A percentile compares a stretch with the other conserved stretches of the same genome.
Evolutionary conservation across 2,329 filamentous ascomycete species (phyloP).

Genomic region (Aspergillus ochraceus): DNA sequence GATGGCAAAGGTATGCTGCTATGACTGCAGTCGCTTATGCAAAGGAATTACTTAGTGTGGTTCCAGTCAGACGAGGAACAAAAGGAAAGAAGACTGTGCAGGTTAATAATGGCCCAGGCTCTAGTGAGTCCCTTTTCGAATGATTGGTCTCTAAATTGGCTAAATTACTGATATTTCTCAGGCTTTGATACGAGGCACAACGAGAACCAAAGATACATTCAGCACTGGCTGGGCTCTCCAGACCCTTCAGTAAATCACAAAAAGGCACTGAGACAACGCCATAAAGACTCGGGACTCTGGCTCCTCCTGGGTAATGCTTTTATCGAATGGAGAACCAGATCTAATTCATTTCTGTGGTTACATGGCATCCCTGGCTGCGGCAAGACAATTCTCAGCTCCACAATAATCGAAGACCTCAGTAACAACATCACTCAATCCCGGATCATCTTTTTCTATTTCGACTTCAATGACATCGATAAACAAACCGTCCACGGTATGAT

Average conservation of each 20-base stretch:
- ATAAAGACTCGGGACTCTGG: neutral
- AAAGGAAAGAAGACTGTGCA: neutral
- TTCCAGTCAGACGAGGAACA: neutral
- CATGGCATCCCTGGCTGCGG: constrained; percentile 7
- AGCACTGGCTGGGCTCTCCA: constrained; percentile 2
- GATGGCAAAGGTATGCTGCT: constrained; percentile 10
- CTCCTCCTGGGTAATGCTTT: neutral
- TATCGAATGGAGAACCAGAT: neutral
- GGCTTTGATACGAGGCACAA: no score
- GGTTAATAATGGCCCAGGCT: no score
- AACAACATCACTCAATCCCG: neutral
- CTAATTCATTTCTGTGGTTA: constrained; percentile 4
- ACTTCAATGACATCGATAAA: constrained; percentile 7
- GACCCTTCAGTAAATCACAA: constrained; percentile 1
- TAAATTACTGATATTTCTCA: no score
- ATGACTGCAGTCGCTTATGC: constrained; percentile 11
- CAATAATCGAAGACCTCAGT: constrained; percentile 4
- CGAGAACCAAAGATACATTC: neutral
- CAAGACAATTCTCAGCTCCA: constrained; percentile 6
- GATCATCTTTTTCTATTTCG: constrained; percentile 8
- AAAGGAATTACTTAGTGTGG: constrained; percentile 3
- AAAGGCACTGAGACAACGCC: neutral
- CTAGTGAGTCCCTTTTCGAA: neutral
- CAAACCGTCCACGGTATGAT: constrained; percentile 2
- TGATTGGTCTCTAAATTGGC: neutral